Percentiles rank a stretch among this genome's conserved stretches.
phyloP scores from a whole-genome alignment of 1,284 basidiomycete species.

The Pholiota adiposa region DNA sequence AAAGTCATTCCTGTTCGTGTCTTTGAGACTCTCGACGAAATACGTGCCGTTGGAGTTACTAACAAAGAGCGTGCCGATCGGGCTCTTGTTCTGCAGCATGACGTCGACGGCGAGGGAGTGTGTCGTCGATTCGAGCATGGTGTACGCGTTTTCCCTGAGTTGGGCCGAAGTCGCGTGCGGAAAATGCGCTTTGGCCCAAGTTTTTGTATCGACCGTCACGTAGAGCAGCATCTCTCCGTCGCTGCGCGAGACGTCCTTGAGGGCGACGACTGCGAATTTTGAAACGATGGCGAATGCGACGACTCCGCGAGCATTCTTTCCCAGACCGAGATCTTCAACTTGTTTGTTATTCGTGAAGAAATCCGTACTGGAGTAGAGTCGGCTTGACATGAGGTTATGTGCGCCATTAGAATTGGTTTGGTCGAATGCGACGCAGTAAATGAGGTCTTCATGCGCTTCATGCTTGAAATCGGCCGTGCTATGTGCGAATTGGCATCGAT shows the following conservation, averaged over 20 bases:
- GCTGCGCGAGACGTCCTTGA: slow-evolving; percentile 64
- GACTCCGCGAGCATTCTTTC: slow-evolving; percentile 83
- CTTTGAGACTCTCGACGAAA: slow-evolving; percentile 90
- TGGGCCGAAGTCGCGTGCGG: slow-evolving; percentile 83
- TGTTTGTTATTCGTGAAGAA: slow-evolving; percentile 72
- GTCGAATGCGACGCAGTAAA: slow-evolving; percentile 90
- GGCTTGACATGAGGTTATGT: slow-evolving; percentile 65
- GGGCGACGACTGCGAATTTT: slow-evolving; percentile 88
- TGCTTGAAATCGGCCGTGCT: slow-evolving; percentile 80
- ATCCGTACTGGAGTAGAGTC: slow-evolving; percentile 82
- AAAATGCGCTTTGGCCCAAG: slow-evolving; percentile 85
- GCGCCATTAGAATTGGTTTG: slow-evolving; percentile 49
- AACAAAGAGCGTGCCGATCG: slow-evolving; percentile 91
- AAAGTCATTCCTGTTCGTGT: slow-evolving; percentile 87
- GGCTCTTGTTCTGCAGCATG: slow-evolving; percentile 71
- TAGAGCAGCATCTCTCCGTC: slow-evolving; percentile 82
- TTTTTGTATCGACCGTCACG: slow-evolving; percentile 79
- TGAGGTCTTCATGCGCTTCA: slow-evolving; percentile 69
- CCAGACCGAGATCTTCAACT: slow-evolving; percentile 84
- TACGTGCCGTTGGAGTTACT: slow-evolving; percentile 94
- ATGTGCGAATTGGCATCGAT: slow-evolving; percentile 86
- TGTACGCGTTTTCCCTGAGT: slow-evolving; percentile 91
- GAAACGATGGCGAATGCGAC: slow-evolving; percentile 89
- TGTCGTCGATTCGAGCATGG: slow-evolving; percentile 91
- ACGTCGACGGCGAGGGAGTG: slow-evolving; percentile 96